Percentiles rank a stretch among this genome's conserved stretches.
Evolutionary conservation across 2,329 filamentous ascomycete genomes (phyloP).

Genomic region (Chalara sp.): DNA sequence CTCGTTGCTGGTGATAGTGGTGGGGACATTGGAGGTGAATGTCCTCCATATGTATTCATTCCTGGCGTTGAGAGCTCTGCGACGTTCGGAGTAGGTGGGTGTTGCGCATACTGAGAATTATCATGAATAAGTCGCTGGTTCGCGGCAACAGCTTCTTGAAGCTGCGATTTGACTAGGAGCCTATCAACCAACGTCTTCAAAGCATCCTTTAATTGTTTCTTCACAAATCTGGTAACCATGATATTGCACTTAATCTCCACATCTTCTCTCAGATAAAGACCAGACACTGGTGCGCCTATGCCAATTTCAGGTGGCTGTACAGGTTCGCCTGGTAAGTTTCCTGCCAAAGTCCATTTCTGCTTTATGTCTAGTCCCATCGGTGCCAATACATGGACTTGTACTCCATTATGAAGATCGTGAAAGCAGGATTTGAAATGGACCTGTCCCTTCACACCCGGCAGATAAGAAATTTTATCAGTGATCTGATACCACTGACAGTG

Average conservation of each 20-base stretch:
- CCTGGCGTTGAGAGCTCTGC: background rate
- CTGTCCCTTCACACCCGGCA: conserved; percentile 59
- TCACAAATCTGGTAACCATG: conserved; percentile 69
- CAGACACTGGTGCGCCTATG: conserved; percentile 55
- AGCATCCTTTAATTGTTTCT: conserved; percentile 72
- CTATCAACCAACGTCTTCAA: conserved; percentile 64
- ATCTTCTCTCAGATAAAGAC: conserved; percentile 77
- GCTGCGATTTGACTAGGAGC: conserved; percentile 45
- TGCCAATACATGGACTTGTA: conserved; percentile 80
- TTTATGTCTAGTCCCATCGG: conserved; percentile 75
- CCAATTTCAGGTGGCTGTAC: conserved; percentile 59
- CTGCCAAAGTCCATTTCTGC: conserved; percentile 70
- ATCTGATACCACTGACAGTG: conserved; percentile 71
- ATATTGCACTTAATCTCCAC: conserved; percentile 77
- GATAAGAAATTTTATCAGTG: conserved; percentile 69
- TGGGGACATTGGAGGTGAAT: background rate
- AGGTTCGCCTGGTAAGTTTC: conserved; percentile 64
- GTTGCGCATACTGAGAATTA: background rate
- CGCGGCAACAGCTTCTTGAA: conserved; percentile 12
- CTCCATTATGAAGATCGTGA: conserved; percentile 62
- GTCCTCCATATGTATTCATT: too few relatives aligned
- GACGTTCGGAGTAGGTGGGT: background rate
- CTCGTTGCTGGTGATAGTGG: background rate
- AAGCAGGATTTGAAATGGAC: conserved; percentile 78
- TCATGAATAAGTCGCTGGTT: conserved; percentile 10